Evolutionary conservation across 768 basidiomycete species (phyloP).

Genomic region (Tricholoma flavovirens): DNA sequence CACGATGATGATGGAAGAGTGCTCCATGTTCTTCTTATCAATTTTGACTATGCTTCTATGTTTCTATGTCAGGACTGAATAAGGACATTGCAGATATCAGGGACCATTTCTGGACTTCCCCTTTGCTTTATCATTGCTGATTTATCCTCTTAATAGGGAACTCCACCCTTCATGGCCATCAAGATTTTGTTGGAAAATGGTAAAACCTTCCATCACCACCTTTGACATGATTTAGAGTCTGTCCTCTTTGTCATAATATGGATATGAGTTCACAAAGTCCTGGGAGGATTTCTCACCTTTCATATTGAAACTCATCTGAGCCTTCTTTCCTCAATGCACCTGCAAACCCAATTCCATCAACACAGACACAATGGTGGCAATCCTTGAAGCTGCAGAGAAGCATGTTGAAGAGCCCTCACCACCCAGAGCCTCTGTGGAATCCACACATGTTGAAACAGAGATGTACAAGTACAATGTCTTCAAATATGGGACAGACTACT

Average conservation of each 20-base stretch:
- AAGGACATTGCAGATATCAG: not conserved
- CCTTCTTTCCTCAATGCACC: not conserved
- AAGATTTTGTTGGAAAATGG: too few species aligned
- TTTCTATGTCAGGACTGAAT: not conserved
- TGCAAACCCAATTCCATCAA: not conserved
- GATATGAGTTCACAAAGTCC: not conserved
- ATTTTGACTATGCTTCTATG: too few species aligned
- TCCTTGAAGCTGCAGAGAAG: too few species aligned
- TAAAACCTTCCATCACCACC: too few species aligned
- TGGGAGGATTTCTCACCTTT: not conserved
- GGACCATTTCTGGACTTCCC: not conserved
- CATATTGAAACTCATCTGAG: too few species aligned
- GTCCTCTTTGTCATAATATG: not conserved
- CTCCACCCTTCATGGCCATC: too few species aligned
- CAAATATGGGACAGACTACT: too few species aligned
- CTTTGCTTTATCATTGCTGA: not conserved
- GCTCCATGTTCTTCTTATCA: too few species aligned
- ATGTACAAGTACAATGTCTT: not conserved
- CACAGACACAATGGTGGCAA: too few species aligned
- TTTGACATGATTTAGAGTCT: too few species aligned
- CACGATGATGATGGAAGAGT: too few species aligned
- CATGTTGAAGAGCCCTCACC: not conserved
- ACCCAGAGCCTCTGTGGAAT: not conserved
- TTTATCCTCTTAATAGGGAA: not conserved
- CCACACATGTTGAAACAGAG: too few species aligned